phyloP scores from a whole-genome alignment of 2,329 filamentous ascomycete genomes.

The Emergomyces orientalis region DNA sequence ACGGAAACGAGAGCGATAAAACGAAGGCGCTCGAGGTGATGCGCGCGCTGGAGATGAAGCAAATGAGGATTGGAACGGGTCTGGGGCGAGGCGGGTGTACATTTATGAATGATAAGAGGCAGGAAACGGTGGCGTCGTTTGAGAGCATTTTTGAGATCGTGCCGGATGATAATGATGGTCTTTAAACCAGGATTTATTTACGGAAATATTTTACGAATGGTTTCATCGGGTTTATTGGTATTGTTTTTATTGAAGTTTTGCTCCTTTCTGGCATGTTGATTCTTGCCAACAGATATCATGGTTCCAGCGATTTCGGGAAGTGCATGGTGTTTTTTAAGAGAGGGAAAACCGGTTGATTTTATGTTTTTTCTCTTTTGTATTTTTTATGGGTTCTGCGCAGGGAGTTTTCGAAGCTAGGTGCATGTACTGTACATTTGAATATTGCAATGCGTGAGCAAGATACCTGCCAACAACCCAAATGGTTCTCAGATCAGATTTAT shows the following conservation, averaged over 20 bases:
- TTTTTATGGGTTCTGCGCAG: not conserved
- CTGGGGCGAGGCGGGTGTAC: slow-evolving; percentile 46
- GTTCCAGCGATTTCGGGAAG: not conserved
- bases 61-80: slow-evolving; percentile 43
- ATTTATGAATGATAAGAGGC: slow-evolving; percentile 44
- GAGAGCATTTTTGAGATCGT: slow-evolving; percentile 39
- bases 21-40: slow-evolving; percentile 40
- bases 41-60: slow-evolving; percentile 40
- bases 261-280: not conserved
- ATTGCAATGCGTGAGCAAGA: not conserved
- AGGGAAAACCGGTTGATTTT: not conserved
- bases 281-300: not conserved
- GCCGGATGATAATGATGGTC: slow-evolving; percentile 10
- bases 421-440: not conserved
- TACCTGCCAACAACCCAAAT: not conserved
- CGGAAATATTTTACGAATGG: not conserved
- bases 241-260: not conserved
- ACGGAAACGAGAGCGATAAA: slow-evolving; percentile 35
- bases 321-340: not conserved
- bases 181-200: not conserved
- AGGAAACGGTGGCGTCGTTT: slow-evolving; percentile 42
- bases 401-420: not conserved
- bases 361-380: not conserved
- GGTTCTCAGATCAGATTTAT: not conserved
- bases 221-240: not conserved